Percentiles rank a stretch among this genome's conserved stretches.
These are phyloP conservation scores for Stentor coeruleus DNA, from an alignment of 73 alveolate species.

Conservation along the genomic window DNA sequence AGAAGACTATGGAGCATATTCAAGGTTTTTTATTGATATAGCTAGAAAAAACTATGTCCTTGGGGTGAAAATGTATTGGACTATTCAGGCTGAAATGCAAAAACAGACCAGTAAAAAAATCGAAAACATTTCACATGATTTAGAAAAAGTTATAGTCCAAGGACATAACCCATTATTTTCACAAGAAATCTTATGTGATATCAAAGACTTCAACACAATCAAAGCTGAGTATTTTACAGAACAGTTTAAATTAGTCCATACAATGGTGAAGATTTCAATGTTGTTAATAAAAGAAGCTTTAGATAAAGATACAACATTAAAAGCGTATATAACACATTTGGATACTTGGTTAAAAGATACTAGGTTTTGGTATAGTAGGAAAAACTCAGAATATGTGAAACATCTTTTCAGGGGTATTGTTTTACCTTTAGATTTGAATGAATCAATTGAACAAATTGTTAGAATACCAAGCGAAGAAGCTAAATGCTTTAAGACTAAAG, in stretches of 20 bases:
- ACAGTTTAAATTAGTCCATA: constrained; percentile 53
- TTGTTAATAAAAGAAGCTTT: constrained; percentile 42
- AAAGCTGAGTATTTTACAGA: constrained; percentile 39
- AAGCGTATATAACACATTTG: constrained; percentile 32
- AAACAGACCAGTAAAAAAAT: not conserved
- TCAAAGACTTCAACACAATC: constrained; percentile 26
- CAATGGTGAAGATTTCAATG: constrained; percentile 37
- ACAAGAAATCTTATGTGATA: constrained; percentile 30
- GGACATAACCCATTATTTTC: constrained; percentile 14
- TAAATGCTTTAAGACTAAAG: constrained; percentile 78
- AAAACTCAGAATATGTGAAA: constrained; percentile 30
- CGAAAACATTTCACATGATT: not conserved
- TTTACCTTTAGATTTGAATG: constrained; percentile 56
- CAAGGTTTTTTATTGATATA: constrained; percentile 39
- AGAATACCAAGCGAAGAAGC: constrained; percentile 61
- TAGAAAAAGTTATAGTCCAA: constrained; percentile 14
- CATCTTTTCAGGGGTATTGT: constrained; percentile 50
- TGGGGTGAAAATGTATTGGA: constrained; percentile 36
- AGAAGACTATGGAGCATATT: constrained; percentile 22
- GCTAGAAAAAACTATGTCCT: constrained; percentile 36
- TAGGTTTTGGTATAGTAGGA: constrained; percentile 28
- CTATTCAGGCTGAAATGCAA: not conserved
- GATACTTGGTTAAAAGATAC: constrained; percentile 46
- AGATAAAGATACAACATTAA: constrained; percentile 39
- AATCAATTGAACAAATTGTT: constrained; percentile 50